Conservation (phyloP, 2,329 filamentous ascomycete genomes). For the Juglanconis sp. region DNA sequence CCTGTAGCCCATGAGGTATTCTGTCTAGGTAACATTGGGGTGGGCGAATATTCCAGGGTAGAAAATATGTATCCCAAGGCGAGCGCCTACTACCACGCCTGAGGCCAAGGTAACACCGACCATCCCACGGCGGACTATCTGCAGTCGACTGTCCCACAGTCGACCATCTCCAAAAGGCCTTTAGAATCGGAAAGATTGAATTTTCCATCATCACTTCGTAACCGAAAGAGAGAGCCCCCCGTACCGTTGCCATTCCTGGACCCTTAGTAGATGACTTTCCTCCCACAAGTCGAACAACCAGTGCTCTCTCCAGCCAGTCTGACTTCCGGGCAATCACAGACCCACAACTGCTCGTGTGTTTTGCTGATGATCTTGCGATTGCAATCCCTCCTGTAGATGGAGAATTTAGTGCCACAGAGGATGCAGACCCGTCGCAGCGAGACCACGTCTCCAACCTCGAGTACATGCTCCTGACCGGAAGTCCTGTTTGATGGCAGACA, state of each 20-base stretch:
- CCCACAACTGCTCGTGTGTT: conserved; percentile 10
- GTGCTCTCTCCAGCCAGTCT: conserved; percentile 6
- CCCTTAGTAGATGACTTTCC: conserved; percentile 14
- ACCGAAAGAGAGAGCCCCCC: no score
- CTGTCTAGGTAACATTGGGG: no score
- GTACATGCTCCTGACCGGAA: not conserved
- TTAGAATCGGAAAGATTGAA: no score
- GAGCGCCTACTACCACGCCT: no score
- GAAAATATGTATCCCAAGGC: no score
- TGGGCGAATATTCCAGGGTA: no score
- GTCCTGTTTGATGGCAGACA: not conserved
- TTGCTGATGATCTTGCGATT: conserved; percentile 18
- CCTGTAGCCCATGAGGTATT: no score
- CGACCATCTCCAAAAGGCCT: no score
- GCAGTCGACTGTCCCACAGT: no score
- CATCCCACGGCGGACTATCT: no score
- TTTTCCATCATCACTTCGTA: not conserved
- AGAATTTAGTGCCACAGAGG: conserved; percentile 10
- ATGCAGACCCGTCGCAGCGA: conserved; percentile 15
- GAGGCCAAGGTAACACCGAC: no score
- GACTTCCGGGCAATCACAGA: conserved; percentile 11
- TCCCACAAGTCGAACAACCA: conserved; percentile 9
- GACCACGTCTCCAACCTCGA: conserved; percentile 7
- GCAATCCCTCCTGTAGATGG: conserved; percentile 12
- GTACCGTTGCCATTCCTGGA: not conserved